phyloP scores from a whole-genome alignment of 305 asterid genomes.

The Rubia peregrina region DNA sequence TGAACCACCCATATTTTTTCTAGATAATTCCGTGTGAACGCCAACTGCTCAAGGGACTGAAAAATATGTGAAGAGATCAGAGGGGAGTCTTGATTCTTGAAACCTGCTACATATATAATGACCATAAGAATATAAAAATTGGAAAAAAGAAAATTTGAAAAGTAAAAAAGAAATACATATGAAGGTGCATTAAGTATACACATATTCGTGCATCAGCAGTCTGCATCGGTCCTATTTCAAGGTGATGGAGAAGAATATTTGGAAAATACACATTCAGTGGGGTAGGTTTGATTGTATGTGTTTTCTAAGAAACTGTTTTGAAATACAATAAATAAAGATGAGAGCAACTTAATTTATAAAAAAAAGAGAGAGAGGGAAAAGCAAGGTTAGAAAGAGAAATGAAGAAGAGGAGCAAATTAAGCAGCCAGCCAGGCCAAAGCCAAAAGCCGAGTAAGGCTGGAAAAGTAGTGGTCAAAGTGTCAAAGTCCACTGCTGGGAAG shows the following conservation, averaged over 20 bases:
- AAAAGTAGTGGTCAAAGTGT: slow-evolving; percentile 34
- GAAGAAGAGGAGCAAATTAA: slow-evolving; percentile 12
- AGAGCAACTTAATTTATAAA: neutral
- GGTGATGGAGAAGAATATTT: slow-evolving; percentile 2
- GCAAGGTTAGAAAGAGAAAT: slow-evolving; percentile 4
- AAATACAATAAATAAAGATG: neutral
- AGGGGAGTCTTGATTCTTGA: neutral
- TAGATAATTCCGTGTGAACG: slow-evolving; percentile 6
- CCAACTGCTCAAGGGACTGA: neutral
- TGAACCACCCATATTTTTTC: neutral
- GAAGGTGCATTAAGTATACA: neutral
- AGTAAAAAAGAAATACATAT: slow-evolving; percentile 7
- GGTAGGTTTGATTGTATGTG: slow-evolving; percentile 8
- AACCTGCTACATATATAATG: neutral
- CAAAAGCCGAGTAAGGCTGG: neutral
- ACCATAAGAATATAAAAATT: neutral
- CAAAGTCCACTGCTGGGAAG: slow-evolving; percentile 45
- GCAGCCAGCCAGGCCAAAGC: slow-evolving; percentile 22
- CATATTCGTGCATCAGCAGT: neutral
- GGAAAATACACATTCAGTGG: slow-evolving; percentile 10
- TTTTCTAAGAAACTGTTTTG: neutral
- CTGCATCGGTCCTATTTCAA: slow-evolving; percentile 9
- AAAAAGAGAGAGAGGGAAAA: neutral
- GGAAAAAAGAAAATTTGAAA: slow-evolving; percentile 15
- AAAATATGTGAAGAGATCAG: neutral